These are phyloP conservation scores for Gossypium thurberi DNA, from an alignment of 345 rosid genomes.

Conservation along the genomic window DNA sequence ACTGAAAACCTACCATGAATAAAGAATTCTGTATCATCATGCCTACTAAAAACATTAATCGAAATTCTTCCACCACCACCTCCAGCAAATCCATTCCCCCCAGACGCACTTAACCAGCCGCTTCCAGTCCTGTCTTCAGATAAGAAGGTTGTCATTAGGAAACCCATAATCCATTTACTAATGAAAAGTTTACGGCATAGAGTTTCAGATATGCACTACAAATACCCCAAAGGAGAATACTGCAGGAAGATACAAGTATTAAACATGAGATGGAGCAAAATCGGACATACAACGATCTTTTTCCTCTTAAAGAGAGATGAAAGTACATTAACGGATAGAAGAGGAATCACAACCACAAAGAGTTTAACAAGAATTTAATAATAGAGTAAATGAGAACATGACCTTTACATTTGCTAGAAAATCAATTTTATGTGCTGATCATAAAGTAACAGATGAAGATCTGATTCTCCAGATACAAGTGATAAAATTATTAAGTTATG, in stretches of 20 bases:
- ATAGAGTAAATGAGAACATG: background rate
- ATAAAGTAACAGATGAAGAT: background rate
- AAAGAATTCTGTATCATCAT: conserved; percentile 38
- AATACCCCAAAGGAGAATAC: background rate
- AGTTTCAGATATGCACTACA: background rate
- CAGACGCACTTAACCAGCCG: conserved; percentile 51
- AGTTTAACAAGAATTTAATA: background rate
- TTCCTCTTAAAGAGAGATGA: background rate
- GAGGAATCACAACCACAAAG: background rate
- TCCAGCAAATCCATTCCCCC: conserved; percentile 71
- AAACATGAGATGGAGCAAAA: background rate
- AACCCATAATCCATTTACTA: background rate
- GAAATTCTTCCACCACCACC: conserved; percentile 77
- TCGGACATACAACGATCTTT: background rate
- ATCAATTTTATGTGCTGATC: background rate
- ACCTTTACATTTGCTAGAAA: background rate
- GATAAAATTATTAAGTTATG: background rate
- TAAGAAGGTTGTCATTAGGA: conserved; percentile 10
- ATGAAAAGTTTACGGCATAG: background rate
- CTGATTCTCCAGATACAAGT: background rate
- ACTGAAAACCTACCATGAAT: conserved; percentile 43
- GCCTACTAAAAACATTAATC: conserved; percentile 61
- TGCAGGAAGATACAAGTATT: background rate
- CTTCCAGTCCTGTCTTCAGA: conserved; percentile 45
- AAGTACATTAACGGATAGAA: background rate